Percentiles rank a stretch among this genome's conserved stretches.
Conservation (phyloP, 345 rosid genomes). For the Eucalyptus grandis region DNA sequence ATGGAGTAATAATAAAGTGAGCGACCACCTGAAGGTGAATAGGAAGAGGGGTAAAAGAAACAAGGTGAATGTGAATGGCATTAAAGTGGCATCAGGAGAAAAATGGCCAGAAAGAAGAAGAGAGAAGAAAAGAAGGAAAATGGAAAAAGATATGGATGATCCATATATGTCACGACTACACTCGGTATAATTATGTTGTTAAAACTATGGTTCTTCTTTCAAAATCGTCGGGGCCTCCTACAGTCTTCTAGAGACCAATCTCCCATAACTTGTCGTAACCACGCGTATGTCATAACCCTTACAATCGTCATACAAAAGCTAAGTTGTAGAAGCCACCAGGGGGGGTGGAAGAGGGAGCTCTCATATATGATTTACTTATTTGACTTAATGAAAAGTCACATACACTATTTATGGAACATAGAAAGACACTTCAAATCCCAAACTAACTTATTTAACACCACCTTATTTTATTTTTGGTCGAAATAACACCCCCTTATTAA, state of each 20-base stretch:
- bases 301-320: no score
- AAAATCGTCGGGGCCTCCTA: not conserved
- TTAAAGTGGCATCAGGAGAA: not conserved
- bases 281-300: no score
- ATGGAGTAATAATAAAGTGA: not conserved
- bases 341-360: no score
- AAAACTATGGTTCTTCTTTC: not conserved
- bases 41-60: not conserved
- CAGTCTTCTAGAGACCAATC: not conserved
- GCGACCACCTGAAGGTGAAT: not conserved
- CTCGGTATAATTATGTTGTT: no score
- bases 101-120: not conserved
- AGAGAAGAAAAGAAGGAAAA: not conserved
- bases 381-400: no score
- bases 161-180: not conserved
- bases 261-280: no score
- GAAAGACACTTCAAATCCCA: not conserved
- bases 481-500: not conserved
- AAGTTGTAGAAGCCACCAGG: no score
- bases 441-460: not conserved
- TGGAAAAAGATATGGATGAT: no score
- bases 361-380: no score
- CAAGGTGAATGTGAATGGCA: not conserved
- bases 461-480: no score
- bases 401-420: not conserved